Percentiles rank a stretch among this genome's conserved stretches.
Conservation (phyloP, 371 early-diverging fungal species). For the Mortierella sp. region DNA sequence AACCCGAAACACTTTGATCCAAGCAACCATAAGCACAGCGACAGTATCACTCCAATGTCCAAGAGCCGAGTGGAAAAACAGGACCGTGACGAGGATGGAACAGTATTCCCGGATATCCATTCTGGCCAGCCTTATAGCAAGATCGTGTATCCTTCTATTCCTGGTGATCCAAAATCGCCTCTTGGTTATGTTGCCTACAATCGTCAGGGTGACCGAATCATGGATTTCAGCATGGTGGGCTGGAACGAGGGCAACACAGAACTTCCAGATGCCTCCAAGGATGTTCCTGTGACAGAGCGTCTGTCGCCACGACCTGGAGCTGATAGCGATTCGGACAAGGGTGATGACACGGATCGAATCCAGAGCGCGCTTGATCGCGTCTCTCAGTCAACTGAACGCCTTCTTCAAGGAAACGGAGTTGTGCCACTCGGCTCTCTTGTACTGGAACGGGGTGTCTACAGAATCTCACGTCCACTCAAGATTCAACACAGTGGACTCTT, state of each 20-base stretch:
- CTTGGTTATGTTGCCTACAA: slow-evolving; percentile 59
- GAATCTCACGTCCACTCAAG: slow-evolving; percentile 49
- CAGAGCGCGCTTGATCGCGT: slow-evolving; percentile 56
- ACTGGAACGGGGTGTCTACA: slow-evolving; percentile 50
- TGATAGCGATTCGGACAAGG: slow-evolving; percentile 32
- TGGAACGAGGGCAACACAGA: slow-evolving; percentile 60
- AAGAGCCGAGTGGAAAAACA: slow-evolving; percentile 1
- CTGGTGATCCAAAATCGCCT: slow-evolving; percentile 12
- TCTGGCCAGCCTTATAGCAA: slow-evolving; percentile 31
- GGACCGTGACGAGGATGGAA: slow-evolving; percentile 40
- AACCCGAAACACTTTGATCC: slow-evolving; percentile 24
- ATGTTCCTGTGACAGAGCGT: slow-evolving; percentile 30
- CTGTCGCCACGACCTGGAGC: slow-evolving; percentile 38
- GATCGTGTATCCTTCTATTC: slow-evolving; percentile 20
- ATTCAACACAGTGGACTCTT: slow-evolving; percentile 55
- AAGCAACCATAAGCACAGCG: neutral
- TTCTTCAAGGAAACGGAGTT: neutral
- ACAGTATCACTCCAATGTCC: neutral
- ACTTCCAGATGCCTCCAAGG: slow-evolving; percentile 21
- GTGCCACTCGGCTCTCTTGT: slow-evolving; percentile 56
- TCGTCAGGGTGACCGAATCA: slow-evolving; percentile 55
- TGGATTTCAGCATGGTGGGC: slow-evolving; percentile 62
- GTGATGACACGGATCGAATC: slow-evolving; percentile 56
- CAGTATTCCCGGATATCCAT: slow-evolving; percentile 17
- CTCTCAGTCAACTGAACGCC: neutral